Evolutionary conservation across 176 grass and related monocot genomes (phyloP).

Genomic region (Urochloa ruziziensis): DNA sequence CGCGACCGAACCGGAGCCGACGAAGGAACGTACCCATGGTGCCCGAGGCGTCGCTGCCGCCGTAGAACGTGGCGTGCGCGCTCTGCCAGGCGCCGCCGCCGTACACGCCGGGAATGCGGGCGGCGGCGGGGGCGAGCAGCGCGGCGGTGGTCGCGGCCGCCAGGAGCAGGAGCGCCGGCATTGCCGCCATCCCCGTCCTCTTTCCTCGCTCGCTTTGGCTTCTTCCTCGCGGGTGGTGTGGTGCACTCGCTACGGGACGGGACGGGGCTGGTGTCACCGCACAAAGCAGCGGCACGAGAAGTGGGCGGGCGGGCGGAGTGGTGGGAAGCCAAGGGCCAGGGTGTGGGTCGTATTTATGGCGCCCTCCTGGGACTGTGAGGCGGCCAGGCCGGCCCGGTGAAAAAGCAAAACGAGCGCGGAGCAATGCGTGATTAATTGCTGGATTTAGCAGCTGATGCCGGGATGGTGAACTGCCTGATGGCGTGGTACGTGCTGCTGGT

Average conservation of each 20-base stretch:
- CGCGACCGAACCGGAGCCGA: too few relatives aligned
- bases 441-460: neutral
- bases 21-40: constrained; percentile 82
- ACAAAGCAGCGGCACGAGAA: too few relatives aligned
- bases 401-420: neutral
- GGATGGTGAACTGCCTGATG: neutral
- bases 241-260: neutral
- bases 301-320: too few relatives aligned
- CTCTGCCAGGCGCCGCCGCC: constrained; percentile 58
- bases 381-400: too few relatives aligned
- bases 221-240: neutral
- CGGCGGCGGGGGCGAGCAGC: neutral
- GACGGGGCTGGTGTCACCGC: neutral
- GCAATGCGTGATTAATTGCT: neutral
- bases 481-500: neutral
- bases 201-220: too few relatives aligned
- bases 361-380: too few relatives aligned
- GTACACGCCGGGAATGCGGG: constrained; percentile 57
- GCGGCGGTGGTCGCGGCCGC: too few relatives aligned
- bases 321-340: too few relatives aligned
- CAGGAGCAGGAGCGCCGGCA: constrained; percentile 4
- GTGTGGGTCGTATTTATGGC: too few relatives aligned
- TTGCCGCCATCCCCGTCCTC: constrained; percentile 20
- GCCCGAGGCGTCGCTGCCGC: constrained; percentile 88
- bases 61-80: constrained; percentile 96